phyloP scores from a whole-genome alignment of 352 stramenopile species.

The Phytophthora kernoviae region DNA sequence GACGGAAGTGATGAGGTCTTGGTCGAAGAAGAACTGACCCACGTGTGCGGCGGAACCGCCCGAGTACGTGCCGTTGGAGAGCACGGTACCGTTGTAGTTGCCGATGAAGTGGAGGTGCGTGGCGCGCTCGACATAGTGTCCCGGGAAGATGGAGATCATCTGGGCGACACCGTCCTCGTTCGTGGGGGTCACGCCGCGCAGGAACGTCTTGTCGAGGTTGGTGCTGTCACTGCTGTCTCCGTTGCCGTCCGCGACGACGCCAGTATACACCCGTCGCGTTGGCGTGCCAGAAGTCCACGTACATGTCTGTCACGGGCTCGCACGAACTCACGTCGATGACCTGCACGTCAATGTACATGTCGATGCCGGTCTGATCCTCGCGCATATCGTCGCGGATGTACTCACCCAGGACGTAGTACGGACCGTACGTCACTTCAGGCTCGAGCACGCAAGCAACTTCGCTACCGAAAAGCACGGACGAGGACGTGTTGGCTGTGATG shows the following conservation, averaged over 20 bases:
- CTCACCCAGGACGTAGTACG: conserved; percentile 33
- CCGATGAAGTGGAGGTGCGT: conserved; percentile 35
- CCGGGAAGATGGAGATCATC: conserved; percentile 29
- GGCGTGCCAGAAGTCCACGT: conserved; percentile 36
- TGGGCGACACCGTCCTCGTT: conserved; percentile 24
- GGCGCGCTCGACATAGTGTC: conserved; percentile 29
- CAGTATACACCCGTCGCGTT: conserved; percentile 38
- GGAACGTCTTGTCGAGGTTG: conserved; percentile 34
- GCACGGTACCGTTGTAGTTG: conserved; percentile 24
- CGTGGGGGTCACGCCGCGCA: conserved; percentile 26
- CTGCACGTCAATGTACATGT: conserved; percentile 32
- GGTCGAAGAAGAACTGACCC: conserved; percentile 35
- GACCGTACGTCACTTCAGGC: conserved; percentile 32
- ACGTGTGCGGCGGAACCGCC: conserved; percentile 19
- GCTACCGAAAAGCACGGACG: conserved; percentile 20
- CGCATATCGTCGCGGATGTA: conserved; percentile 30
- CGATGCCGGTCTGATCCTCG: conserved; percentile 22
- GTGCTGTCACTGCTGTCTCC: conserved; percentile 32
- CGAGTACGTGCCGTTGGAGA: conserved; percentile 25
- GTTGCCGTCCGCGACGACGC: conserved; percentile 27
- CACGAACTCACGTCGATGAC: conserved; percentile 33
- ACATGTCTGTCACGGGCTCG: conserved; percentile 27
- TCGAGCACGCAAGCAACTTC: conserved; percentile 24
- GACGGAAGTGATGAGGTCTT: conserved; percentile 31
- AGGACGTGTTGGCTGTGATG: conserved; percentile 18